A percentile compares a stretch with the other conserved stretches of the same genome.
These are phyloP conservation scores for Phoma sp. DNA, from an alignment of 2,329 filamentous ascomycete genomes.

Conservation along the genomic window DNA sequence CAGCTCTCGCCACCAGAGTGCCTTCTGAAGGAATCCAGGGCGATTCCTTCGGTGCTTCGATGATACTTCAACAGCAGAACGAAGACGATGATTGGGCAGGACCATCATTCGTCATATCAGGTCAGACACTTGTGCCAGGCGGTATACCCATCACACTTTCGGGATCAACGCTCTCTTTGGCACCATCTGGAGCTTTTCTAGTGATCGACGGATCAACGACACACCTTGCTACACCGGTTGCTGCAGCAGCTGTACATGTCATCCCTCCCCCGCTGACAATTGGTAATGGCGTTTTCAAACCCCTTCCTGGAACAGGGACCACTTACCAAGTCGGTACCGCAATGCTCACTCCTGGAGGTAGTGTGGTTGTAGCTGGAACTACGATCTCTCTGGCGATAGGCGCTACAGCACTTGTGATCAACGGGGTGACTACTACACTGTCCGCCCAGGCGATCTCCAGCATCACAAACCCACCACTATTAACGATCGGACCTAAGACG, in stretches of 20 bases:
- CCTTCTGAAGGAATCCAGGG: neutral
- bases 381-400: conserved; percentile 40
- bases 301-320: conserved; percentile 40
- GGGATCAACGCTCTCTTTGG: conserved; percentile 44
- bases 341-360: conserved; percentile 49
- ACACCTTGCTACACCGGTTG: conserved; percentile 36
- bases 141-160: conserved; percentile 43
- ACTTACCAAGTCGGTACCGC: conserved; percentile 47
- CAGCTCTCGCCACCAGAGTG: conserved; percentile 20
- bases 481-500: conserved; percentile 39
- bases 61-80: neutral
- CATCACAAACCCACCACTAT: conserved; percentile 48
- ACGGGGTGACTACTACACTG: conserved; percentile 24
- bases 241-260: conserved; percentile 19
- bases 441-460: conserved; percentile 35
- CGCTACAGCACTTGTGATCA: conserved; percentile 38
- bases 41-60: neutral
- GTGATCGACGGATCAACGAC: conserved; percentile 45
- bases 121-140: conserved; percentile 46
- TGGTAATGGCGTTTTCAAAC: conserved; percentile 33
- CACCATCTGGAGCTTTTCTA: conserved; percentile 35
- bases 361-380: conserved; percentile 43
- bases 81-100: neutral
- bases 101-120: conserved; percentile 47
- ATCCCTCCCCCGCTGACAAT: conserved; percentile 41